Conservation (phyloP, 768 basidiomycete genomes). For the Ramaria rubella region DNA sequence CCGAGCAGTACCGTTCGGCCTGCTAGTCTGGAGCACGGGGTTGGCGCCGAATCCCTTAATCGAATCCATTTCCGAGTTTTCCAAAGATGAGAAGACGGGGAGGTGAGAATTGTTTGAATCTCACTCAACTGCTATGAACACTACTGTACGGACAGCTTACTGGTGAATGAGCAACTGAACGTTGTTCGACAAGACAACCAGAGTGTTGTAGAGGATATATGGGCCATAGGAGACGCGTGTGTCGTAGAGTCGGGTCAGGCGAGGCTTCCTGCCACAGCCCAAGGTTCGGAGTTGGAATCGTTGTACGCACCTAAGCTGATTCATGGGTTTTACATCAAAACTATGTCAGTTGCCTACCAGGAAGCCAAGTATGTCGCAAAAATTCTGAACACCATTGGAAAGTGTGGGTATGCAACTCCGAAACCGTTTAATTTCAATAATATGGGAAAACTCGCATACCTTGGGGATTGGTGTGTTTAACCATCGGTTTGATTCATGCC, state of each 20-base stretch:
- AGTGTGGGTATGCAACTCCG: conserved; percentile 25
- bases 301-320: conserved; percentile 14
- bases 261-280: conserved; percentile 74
- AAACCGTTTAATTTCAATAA: conserved; percentile 66
- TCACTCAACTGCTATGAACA: neutral
- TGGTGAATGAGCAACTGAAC: conserved; percentile 55
- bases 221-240: conserved; percentile 77
- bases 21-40: conserved; percentile 86
- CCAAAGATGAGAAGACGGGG: conserved; percentile 54
- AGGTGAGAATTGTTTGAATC: conserved; percentile 31
- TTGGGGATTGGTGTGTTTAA: conserved; percentile 59
- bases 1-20: conserved; percentile 62
- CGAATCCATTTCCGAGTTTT: conserved; percentile 46
- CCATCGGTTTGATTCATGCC: neutral
- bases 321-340: conserved; percentile 8
- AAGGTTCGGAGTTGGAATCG: too few relatives aligned
- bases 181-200: conserved; percentile 48
- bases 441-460: conserved; percentile 70
- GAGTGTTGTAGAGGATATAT: conserved; percentile 58
- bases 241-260: conserved; percentile 42
- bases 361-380: conserved; percentile 63
- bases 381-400: conserved; percentile 58
- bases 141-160: conserved; percentile 26
- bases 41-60: conserved; percentile 78
- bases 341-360: conserved; percentile 59